These are phyloP conservation scores for Lenwebbia sp. DNA, from an alignment of 345 rosid genomes.

Conservation along the genomic window DNA sequence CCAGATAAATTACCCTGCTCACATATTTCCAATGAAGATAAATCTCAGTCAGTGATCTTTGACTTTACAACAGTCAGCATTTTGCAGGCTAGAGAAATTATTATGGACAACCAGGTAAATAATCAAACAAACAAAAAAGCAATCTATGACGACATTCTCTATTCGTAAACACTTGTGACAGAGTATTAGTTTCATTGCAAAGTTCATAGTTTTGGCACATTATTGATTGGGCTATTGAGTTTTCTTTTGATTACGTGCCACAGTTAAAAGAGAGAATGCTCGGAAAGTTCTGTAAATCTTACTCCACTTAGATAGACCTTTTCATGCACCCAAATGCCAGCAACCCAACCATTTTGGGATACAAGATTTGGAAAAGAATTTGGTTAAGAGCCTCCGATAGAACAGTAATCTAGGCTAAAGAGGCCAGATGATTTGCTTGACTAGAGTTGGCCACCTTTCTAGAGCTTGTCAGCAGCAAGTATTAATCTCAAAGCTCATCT, in stretches of 20 bases:
- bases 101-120: background rate
- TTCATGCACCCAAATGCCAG: background rate
- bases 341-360: background rate
- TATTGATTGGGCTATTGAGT: background rate
- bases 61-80: background rate
- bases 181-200: background rate
- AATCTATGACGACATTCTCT: background rate
- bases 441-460: background rate
- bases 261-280: background rate
- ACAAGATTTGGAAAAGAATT: background rate
- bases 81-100: background rate
- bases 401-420: background rate
- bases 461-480: background rate
- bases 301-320: background rate
- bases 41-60: background rate
- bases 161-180: background rate
- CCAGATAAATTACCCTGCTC: constrained; percentile 89
- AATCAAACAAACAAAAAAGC: background rate
- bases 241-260: background rate
- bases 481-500: background rate
- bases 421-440: background rate
- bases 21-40: background rate
- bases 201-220: background rate
- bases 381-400: background rate
- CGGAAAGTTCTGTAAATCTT: background rate